Conservation (phyloP, 768 basidiomycete species). For the Pisolithus tinctorius region DNA sequence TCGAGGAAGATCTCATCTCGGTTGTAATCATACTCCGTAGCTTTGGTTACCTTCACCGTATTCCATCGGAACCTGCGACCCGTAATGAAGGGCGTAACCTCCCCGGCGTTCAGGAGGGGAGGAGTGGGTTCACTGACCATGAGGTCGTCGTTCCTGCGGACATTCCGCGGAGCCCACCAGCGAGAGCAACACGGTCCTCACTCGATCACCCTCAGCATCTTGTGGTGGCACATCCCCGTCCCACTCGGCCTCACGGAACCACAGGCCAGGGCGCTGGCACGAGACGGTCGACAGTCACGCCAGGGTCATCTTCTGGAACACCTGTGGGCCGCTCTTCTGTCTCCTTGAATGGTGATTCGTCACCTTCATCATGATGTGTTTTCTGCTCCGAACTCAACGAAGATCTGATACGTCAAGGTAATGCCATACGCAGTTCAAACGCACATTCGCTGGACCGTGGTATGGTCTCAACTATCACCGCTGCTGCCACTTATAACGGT, state of each 20-base stretch:
- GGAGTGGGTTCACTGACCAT: constrained; percentile 53
- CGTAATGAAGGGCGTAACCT: constrained; percentile 52
- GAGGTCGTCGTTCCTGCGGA: constrained; percentile 73
- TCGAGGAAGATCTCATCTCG: neutral
- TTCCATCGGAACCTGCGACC: constrained; percentile 69
- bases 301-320: constrained; percentile 25
- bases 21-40: constrained; percentile 32
- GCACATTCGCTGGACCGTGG: constrained; percentile 16
- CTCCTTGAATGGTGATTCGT: constrained; percentile 44
- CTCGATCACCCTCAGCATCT: constrained; percentile 9
- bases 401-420: constrained; percentile 25
- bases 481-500: neutral
- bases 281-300: constrained; percentile 20
- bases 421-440: constrained; percentile 17
- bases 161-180: constrained; percentile 15
- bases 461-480: constrained; percentile 14
- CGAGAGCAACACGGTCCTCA: neutral
- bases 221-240: constrained; percentile 24
- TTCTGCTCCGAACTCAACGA: constrained; percentile 30
- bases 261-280: constrained; percentile 20
- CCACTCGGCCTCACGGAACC: constrained; percentile 17
- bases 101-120: constrained; percentile 43
- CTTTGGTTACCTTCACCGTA: constrained; percentile 88
- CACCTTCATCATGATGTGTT: constrained; percentile 29
- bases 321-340: constrained; percentile 30